phyloP scores from a whole-genome alignment of 257 asterid species.

The Penstemon eatonii region DNA sequence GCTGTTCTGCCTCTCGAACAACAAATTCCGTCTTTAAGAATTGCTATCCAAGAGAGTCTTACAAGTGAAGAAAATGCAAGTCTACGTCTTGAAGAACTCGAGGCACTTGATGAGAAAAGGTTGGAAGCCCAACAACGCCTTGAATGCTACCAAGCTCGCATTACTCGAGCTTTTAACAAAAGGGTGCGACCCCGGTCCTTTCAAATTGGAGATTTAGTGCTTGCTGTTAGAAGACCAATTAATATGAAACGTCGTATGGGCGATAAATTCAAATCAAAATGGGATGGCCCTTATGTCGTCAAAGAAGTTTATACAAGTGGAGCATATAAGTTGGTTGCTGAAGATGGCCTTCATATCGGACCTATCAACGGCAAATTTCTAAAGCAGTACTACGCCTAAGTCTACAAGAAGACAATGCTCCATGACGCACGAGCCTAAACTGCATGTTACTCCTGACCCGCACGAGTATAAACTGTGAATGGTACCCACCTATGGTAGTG shows the following conservation, averaged over 20 bases:
- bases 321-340: too few species aligned
- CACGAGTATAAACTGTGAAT: background rate
- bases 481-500: too few species aligned
- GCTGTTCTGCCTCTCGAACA: too few species aligned
- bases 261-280: too few species aligned
- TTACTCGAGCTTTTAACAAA: background rate
- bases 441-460: too few species aligned
- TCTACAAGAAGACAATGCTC: too few species aligned
- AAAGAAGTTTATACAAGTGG: too few species aligned
- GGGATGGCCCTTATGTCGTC: too few species aligned
- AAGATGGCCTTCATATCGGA: too few species aligned
- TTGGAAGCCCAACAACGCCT: background rate
- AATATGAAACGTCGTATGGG: background rate
- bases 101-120: background rate
- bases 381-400: too few species aligned
- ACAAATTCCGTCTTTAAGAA: background rate
- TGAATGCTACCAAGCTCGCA: background rate
- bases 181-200: background rate
- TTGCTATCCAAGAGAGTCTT: background rate
- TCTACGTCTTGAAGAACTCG: background rate
- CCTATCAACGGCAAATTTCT: too few species aligned
- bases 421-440: too few species aligned
- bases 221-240: background rate
- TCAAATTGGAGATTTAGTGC: background rate
- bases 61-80: background rate